phyloP scores from a whole-genome alignment of 2,329 filamentous ascomycete species.

The Cordyceps pruinosa region DNA sequence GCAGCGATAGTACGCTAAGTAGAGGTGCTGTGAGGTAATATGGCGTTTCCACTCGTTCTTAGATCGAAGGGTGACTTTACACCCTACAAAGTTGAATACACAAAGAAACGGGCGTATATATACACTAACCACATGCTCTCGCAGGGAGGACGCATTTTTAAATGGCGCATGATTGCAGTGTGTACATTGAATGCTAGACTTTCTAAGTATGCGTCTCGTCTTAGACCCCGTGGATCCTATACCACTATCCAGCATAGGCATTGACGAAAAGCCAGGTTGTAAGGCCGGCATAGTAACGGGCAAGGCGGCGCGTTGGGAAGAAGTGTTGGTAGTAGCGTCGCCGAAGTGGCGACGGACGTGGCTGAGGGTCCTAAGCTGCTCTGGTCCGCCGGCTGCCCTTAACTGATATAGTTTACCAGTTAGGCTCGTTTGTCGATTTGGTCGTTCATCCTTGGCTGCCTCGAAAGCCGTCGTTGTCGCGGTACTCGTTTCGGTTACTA shows the following conservation, averaged over 20 bases:
- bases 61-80: constrained; percentile 73
- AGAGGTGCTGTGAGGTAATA: constrained; percentile 82
- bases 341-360: constrained; percentile 52
- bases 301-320: not conserved
- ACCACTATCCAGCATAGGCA: constrained; percentile 15
- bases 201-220: constrained; percentile 42
- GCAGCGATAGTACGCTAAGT: constrained; percentile 57
- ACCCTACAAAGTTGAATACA: constrained; percentile 78
- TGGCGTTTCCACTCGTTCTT: constrained; percentile 99
- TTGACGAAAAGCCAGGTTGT: not conserved
- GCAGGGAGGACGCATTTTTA: constrained; percentile 57
- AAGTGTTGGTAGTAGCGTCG: constrained; percentile 24
- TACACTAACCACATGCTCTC: constrained; percentile 60
- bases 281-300: not conserved
- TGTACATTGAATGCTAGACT: constrained; percentile 54
- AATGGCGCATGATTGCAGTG: constrained; percentile 58
- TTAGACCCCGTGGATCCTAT: constrained; percentile 34
- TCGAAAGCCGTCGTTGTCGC: not conserved
- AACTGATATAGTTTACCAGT: not conserved
- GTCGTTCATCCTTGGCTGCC: not conserved
- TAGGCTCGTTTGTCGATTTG: constrained; percentile 21
- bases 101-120: constrained; percentile 75
- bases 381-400: constrained; percentile 20
- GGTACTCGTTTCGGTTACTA: not conserved
- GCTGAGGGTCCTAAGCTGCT: constrained; percentile 59